Percentiles rank a stretch among this genome's conserved stretches.
phyloP scores from a whole-genome alignment of 2,329 filamentous ascomycete genomes.

The Aspergillus luchuensis region DNA sequence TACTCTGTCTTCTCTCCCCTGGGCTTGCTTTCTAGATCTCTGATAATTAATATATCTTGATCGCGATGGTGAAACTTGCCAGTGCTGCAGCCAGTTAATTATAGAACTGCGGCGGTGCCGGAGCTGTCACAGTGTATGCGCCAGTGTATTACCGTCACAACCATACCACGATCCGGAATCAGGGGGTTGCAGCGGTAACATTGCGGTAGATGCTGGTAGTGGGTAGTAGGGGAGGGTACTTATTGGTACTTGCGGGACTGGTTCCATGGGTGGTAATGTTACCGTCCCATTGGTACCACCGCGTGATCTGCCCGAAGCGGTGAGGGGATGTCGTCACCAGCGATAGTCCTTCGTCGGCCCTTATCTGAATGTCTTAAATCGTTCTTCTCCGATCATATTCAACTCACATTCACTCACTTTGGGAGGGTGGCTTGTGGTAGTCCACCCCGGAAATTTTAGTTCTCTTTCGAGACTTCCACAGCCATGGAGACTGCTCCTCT shows the following conservation, averaged over 20 bases:
- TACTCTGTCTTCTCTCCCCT: neutral
- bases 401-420: neutral
- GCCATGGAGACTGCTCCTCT: constrained; percentile 71
- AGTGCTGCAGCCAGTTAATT: neutral
- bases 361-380: neutral
- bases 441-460: neutral
- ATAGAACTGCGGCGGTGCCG: neutral
- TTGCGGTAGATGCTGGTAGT: too few species aligned
- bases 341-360: neutral
- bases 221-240: too few species aligned
- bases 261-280: constrained; percentile 14
- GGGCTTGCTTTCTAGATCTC: neutral
- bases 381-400: neutral
- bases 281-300: constrained; percentile 14
- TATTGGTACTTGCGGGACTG: too few species aligned
- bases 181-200: neutral
- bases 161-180: constrained; percentile 1
- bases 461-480: neutral
- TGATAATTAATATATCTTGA: neutral
- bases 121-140: neutral
- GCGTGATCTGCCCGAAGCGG: constrained; percentile 3
- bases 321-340: constrained; percentile 11
- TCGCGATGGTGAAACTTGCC: neutral
- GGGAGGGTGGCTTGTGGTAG: neutral
- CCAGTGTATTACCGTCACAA: neutral